These are phyloP conservation scores for Septoria linicola DNA, from an alignment of 2,329 filamentous ascomycete species.

Conservation along the genomic window DNA sequence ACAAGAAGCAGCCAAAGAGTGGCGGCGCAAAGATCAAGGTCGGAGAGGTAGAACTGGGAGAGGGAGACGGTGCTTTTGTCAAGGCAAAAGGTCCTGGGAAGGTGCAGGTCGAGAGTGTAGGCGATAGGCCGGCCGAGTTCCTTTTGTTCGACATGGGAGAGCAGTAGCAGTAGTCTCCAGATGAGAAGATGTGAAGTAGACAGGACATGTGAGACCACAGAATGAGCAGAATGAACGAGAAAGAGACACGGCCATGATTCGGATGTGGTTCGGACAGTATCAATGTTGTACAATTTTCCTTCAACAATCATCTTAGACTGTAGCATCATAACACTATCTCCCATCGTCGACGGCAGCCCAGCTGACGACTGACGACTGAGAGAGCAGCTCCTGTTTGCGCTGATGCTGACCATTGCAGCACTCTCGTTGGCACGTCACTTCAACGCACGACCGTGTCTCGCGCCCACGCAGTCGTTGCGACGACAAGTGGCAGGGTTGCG, in stretches of 20 bases:
- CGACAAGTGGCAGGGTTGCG: not conserved
- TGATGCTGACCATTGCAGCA: too few relatives aligned
- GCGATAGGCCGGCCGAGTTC: constrained; percentile 49
- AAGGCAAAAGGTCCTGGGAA: constrained; percentile 50
- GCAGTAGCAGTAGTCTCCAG: constrained; percentile 21
- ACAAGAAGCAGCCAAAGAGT: constrained; percentile 55
- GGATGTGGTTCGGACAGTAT: too few relatives aligned
- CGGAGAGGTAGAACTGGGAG: constrained; percentile 66
- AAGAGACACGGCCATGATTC: too few relatives aligned
- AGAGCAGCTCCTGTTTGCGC: too few relatives aligned
- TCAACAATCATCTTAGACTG: too few relatives aligned
- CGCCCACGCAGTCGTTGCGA: not conserved
- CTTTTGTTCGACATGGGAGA: constrained; percentile 52
- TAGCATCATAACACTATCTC: too few relatives aligned
- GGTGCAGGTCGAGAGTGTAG: constrained; percentile 49
- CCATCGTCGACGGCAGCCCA: too few relatives aligned
- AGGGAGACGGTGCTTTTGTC: constrained; percentile 81
- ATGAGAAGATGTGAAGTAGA: not conserved
- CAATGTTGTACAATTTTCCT: too few relatives aligned
- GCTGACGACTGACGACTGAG: too few relatives aligned
- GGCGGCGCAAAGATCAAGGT: constrained; percentile 69
- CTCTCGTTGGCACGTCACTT: too few relatives aligned
- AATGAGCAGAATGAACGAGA: constrained; percentile 1
- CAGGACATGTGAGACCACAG: not conserved
- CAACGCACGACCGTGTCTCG: too few relatives aligned